phyloP scores from a whole-genome alignment of 306 rosid genomes.

The peach (Prunus persica) region DNA sequence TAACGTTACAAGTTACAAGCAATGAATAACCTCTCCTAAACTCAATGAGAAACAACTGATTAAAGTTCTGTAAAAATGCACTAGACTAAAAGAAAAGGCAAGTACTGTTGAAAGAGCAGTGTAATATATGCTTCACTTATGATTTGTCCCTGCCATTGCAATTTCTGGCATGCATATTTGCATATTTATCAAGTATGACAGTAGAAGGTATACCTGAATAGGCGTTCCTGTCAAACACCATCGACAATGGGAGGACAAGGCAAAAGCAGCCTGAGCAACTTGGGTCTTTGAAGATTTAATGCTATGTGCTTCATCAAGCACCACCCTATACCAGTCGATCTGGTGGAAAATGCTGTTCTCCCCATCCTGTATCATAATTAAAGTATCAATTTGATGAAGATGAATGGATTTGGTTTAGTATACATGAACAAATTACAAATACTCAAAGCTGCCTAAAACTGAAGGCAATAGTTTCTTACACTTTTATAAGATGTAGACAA shows the following conservation, averaged over 20 bases:
- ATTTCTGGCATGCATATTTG: background rate
- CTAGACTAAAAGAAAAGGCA: background rate
- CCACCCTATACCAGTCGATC: slow-evolving; percentile 82
- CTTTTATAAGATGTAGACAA: slow-evolving; percentile 47
- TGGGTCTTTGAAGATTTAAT: slow-evolving; percentile 60
- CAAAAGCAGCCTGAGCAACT: slow-evolving; percentile 60
- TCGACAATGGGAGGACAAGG: slow-evolving; percentile 72
- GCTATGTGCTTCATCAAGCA: slow-evolving; percentile 89
- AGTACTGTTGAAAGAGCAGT: background rate
- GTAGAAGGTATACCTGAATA: slow-evolving; percentile 57
- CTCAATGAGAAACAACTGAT: background rate
- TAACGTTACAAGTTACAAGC: background rate
- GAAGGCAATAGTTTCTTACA: slow-evolving; percentile 39
- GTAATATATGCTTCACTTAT: background rate
- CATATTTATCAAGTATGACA: background rate
- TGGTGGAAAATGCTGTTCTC: slow-evolving; percentile 67
- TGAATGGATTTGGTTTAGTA: background rate
- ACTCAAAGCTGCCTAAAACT: background rate
- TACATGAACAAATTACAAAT: slow-evolving; percentile 2
- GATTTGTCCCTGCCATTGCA: background rate
- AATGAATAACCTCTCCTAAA: background rate
- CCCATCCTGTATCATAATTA: slow-evolving; percentile 40
- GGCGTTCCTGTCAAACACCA: slow-evolving; percentile 98
- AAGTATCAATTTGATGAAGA: background rate
- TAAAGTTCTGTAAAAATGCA: background rate